These are phyloP conservation scores for Saprolegnia diclina DNA, from an alignment of 352 stramenopile genomes.

Conservation along the genomic window DNA sequence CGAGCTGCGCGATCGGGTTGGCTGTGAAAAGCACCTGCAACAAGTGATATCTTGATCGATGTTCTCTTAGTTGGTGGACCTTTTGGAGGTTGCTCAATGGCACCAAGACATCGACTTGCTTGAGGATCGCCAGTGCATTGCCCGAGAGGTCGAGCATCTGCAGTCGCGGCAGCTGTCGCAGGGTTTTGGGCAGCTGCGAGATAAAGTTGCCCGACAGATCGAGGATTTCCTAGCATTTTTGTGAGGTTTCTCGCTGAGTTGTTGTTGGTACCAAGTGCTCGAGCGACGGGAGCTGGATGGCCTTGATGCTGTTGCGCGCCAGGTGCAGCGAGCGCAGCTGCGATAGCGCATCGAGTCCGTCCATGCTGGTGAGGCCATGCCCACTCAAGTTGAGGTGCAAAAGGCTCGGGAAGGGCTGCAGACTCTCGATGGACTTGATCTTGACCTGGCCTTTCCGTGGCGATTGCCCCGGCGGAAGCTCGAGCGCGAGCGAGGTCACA, in stretches of 20 bases:
- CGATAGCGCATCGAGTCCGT: conserved; percentile 48
- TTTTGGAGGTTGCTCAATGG: conserved; percentile 56
- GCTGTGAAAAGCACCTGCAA: conserved; percentile 42
- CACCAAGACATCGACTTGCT: conserved; percentile 57
- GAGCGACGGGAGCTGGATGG: conserved; percentile 28
- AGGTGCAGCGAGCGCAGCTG: conserved; percentile 45
- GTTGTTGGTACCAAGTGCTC: not conserved
- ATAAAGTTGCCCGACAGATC: conserved; percentile 82
- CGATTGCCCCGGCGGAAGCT: not conserved
- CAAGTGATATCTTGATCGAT: not conserved
- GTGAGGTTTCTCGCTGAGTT: not conserved
- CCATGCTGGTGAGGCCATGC: conserved; percentile 52
- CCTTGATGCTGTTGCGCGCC: conserved; percentile 69
- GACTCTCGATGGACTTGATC: conserved; percentile 19
- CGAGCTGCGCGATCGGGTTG: conserved; percentile 70
- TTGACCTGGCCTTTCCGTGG: not conserved
- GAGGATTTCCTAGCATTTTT: conserved; percentile 28
- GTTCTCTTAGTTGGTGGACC: too few relatives aligned
- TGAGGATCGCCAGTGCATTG: conserved; percentile 65
- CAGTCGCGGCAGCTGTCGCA: conserved; percentile 43
- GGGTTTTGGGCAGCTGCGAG: conserved; percentile 53
- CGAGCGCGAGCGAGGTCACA: not conserved
- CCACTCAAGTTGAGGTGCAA: conserved; percentile 52
- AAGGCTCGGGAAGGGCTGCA: conserved; percentile 46
- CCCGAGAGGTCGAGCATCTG: conserved; percentile 61